Evolutionary conservation across 306 rosid species (phyloP).

Genomic region (Coriaria nepalensis): DNA sequence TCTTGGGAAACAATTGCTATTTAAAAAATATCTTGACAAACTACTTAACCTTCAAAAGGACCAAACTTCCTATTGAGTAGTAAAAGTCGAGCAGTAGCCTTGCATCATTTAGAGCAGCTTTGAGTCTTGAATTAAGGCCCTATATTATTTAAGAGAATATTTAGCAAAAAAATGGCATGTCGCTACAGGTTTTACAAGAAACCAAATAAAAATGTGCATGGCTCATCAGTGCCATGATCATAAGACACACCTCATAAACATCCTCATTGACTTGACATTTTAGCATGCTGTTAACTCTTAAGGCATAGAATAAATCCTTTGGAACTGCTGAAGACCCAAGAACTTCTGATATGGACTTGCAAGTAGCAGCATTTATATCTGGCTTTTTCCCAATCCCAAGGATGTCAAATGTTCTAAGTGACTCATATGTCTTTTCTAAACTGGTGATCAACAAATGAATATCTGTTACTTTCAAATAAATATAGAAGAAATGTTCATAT

Average conservation of each 20-base stretch:
- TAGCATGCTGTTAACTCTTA: constrained; percentile 51
- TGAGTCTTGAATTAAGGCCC: constrained; percentile 49
- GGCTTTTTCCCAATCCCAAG: constrained; percentile 54
- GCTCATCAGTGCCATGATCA: constrained; percentile 7
- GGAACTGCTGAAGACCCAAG: constrained; percentile 37
- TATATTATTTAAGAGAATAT: constrained; percentile 23
- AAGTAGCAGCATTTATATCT: constrained; percentile 30
- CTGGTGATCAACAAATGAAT: constrained; percentile 26
- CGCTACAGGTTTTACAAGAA: constrained; percentile 5
- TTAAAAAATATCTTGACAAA: background rate
- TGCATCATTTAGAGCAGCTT: constrained; percentile 44
- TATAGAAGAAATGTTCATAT: background rate
- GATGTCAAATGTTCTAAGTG: constrained; percentile 55
- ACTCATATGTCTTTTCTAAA: constrained; percentile 72
- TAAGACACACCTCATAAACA: constrained; percentile 40
- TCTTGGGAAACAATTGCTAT: background rate
- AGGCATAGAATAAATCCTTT: constrained; percentile 65
- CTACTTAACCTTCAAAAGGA: constrained; percentile 54
- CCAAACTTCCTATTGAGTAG: constrained; percentile 65
- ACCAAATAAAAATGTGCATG: constrained; percentile 12
- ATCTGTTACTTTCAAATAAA: background rate
- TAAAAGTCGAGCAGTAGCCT: constrained; percentile 59
- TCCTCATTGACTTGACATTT: constrained; percentile 47
- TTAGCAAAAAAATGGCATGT: constrained; percentile 11
- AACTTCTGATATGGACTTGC: constrained; percentile 48